Percentiles rank a stretch among this genome's conserved stretches.
phyloP scores from a whole-genome alignment of 106 monocot species.

The Ottelia alismoides region DNA sequence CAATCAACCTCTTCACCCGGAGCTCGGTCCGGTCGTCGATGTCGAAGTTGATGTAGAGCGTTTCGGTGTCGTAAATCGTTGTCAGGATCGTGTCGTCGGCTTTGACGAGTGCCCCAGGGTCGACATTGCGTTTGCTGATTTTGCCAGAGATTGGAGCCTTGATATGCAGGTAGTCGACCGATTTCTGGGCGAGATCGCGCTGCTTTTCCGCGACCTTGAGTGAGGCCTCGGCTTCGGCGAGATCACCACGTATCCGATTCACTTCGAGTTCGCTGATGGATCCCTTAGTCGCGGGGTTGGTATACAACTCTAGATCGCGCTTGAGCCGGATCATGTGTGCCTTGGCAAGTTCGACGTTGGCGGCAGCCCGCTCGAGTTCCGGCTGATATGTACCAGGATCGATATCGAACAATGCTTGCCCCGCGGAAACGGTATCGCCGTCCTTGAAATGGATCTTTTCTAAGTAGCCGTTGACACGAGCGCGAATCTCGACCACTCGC shows the following conservation, averaged over 20 bases:
- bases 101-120: too few relatives aligned
- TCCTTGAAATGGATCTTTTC: neutral
- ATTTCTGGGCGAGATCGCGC: neutral
- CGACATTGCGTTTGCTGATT: too few relatives aligned
- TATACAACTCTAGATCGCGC: neutral
- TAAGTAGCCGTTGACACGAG: neutral
- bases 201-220: neutral
- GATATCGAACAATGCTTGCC: neutral
- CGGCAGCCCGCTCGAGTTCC: neutral
- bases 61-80: too few relatives aligned
- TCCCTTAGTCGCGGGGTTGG: too few relatives aligned
- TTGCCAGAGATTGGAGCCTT: neutral
- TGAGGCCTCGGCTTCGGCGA: neutral
- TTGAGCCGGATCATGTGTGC: neutral
- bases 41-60: too few relatives aligned
- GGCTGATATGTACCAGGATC: neutral
- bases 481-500: neutral
- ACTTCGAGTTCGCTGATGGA: too few relatives aligned
- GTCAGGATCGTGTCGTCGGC: too few relatives aligned
- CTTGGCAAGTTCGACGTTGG: neutral
- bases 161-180: neutral
- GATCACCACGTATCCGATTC: too few relatives aligned
- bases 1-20: neutral
- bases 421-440: neutral
- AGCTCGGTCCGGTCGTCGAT: too few relatives aligned